Conservation (phyloP, 768 basidiomycete species). For the Pholiota conissans region DNA sequence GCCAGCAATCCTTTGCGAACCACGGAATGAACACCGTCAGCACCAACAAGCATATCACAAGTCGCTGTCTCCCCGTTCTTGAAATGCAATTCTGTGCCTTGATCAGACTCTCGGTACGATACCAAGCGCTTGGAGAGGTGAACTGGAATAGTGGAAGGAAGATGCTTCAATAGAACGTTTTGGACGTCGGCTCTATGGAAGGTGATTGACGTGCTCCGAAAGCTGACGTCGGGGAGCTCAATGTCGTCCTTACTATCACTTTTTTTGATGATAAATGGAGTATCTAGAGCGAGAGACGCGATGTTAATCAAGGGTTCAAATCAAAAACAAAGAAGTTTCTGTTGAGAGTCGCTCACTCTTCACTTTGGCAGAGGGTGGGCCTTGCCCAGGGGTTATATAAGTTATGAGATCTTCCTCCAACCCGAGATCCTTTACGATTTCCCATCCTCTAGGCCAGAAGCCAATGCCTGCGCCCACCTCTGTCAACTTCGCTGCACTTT, state of each 20-base stretch:
- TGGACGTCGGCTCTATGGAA: constrained; percentile 54
- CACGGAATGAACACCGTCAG: constrained; percentile 37
- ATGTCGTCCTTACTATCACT: constrained; percentile 14
- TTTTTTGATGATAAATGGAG: constrained; percentile 11
- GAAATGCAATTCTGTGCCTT: constrained; percentile 36
- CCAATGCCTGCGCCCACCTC: constrained; percentile 49
- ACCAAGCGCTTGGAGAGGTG: constrained; percentile 43
- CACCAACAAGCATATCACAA: constrained; percentile 50
- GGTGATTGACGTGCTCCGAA: constrained; percentile 22
- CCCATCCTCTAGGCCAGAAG: constrained; percentile 42
- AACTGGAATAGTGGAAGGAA: constrained; percentile 34
- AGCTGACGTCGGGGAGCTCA: constrained; percentile 13
- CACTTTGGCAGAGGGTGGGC: neutral
- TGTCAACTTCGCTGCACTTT: constrained; percentile 38
- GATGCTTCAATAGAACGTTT: constrained; percentile 40
- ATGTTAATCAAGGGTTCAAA: no score
- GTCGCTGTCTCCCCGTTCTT: constrained; percentile 42
- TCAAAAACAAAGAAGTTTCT: no score
- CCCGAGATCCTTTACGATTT: constrained; percentile 39
- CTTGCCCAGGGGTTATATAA: neutral
- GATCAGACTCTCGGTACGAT: constrained; percentile 33
- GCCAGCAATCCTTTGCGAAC: constrained; percentile 27
- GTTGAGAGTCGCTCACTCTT: neutral
- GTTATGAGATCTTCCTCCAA: constrained; percentile 23
- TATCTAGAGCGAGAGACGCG: constrained; percentile 1